Conservation (phyloP, 2,329 filamentous ascomycete species). For the Acarospora socialis region DNA sequence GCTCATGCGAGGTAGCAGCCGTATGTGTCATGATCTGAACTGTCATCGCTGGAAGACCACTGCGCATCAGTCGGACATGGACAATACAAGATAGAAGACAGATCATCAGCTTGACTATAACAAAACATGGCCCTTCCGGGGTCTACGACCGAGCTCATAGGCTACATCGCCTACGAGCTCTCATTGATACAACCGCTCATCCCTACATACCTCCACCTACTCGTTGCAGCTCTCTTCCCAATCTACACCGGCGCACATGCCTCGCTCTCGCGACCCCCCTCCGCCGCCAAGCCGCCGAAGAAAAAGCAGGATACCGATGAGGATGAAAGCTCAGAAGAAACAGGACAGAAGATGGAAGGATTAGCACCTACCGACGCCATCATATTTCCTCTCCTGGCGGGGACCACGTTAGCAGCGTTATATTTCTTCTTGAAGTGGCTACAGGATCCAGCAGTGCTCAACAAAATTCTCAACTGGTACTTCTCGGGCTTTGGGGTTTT, state of each 20-base stretch:
- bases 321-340: slow-evolving; percentile 29
- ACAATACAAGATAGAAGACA: no score
- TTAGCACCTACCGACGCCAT: slow-evolving; percentile 67
- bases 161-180: slow-evolving; percentile 31
- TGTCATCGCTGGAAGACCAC: no score
- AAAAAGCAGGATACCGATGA: slow-evolving; percentile 26
- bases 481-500: slow-evolving; percentile 69
- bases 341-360: slow-evolving; percentile 50
- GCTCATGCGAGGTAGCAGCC: no score
- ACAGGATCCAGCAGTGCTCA: slow-evolving; percentile 65
- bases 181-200: slow-evolving; percentile 30
- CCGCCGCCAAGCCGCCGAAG: slow-evolving; percentile 51
- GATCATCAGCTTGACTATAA: no score
- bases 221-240: slow-evolving; percentile 59
- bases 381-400: slow-evolving; percentile 68
- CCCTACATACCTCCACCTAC: slow-evolving; percentile 45
- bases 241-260: slow-evolving; percentile 77
- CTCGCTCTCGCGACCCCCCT: slow-evolving; percentile 69
- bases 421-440: slow-evolving; percentile 88
- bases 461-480: slow-evolving; percentile 70
- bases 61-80: no score
- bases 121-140: slow-evolving; percentile 13
- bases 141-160: slow-evolving; percentile 21
- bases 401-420: slow-evolving; percentile 53
- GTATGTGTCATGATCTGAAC: no score